phyloP scores from a whole-genome alignment of 148 eudicot genomes.

The Spergularia marina region DNA sequence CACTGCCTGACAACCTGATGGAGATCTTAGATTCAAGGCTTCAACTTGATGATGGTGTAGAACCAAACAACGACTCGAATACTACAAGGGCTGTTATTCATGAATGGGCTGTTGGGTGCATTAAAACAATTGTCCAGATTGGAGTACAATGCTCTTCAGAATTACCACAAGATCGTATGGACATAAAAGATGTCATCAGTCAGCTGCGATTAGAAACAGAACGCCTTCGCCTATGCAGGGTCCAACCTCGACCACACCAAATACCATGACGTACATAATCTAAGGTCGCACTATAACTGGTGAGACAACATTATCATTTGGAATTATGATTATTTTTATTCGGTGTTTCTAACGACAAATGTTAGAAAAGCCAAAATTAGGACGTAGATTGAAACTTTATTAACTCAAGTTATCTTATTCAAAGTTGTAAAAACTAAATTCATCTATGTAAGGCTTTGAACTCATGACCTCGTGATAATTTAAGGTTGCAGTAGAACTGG shows the following conservation, averaged over 20 bases:
- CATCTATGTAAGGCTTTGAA: too few relatives aligned
- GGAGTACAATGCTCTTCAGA: constrained; percentile 16
- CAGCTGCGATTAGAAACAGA: constrained; percentile 8
- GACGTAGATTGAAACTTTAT: too few relatives aligned
- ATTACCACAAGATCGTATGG: constrained; percentile 9
- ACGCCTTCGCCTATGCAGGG: not conserved
- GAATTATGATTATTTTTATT: too few relatives aligned
- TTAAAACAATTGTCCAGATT: not conserved
- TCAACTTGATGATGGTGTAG: not conserved
- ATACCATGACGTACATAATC: too few relatives aligned
- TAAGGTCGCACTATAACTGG: too few relatives aligned
- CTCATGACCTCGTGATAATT: too few relatives aligned
- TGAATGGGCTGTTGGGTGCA: constrained; percentile 5
- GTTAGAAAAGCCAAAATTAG: too few relatives aligned
- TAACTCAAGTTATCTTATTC: too few relatives aligned
- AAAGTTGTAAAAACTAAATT: too few relatives aligned
- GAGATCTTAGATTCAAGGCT: constrained; percentile 17
- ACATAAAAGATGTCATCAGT: constrained; percentile 9
- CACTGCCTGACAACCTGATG: not conserved
- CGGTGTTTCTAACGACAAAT: too few relatives aligned
- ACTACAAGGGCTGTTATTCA: not conserved
- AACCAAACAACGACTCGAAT: not conserved
- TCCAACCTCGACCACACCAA: not conserved
- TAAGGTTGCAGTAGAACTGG: too few relatives aligned
- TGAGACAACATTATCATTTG: too few relatives aligned